Conservation (phyloP, 345 rosid species). For the Conringia planisiliqua region DNA sequence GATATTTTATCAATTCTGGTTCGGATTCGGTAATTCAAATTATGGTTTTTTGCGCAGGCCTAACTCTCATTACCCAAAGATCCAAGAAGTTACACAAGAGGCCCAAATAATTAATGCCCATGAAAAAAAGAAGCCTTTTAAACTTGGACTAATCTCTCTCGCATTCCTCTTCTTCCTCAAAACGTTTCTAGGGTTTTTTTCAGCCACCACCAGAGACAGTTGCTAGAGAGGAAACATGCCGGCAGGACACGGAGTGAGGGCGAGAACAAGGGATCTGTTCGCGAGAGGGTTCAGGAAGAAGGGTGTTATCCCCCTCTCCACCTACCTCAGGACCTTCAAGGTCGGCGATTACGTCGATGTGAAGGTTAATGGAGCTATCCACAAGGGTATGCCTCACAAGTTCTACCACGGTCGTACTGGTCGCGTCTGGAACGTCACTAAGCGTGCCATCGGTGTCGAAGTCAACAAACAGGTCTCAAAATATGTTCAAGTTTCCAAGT, state of each 20-base stretch:
- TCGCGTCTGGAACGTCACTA: slow-evolving; percentile 77
- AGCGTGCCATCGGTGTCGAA: slow-evolving; percentile 74
- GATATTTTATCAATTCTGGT: no score
- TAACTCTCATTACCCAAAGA: no score
- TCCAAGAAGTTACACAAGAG: no score
- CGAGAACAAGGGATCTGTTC: slow-evolving; percentile 64
- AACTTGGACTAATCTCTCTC: background rate
- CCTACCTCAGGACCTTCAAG: slow-evolving; percentile 62
- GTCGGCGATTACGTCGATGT: slow-evolving; percentile 66
- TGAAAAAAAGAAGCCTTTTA: background rate
- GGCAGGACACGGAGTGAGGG: slow-evolving; percentile 60
- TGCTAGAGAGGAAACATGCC: slow-evolving; percentile 36
- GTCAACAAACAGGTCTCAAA: slow-evolving; percentile 62
- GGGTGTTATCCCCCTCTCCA: slow-evolving; percentile 66
- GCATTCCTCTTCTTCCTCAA: background rate
- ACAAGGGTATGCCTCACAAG: slow-evolving; percentile 90
- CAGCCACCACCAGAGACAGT: background rate
- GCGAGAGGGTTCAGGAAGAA: slow-evolving; percentile 69
- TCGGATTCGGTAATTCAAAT: no score
- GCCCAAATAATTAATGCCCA: background rate
- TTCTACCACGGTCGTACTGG: slow-evolving; percentile 88
- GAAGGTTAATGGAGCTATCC: slow-evolving; percentile 74
- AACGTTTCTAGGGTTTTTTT: background rate
- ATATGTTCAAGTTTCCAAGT: background rate
- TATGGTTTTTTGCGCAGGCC: no score